Conservation (phyloP, 768 basidiomycete genomes). For the Brasilioporus rufonigricans region DNA sequence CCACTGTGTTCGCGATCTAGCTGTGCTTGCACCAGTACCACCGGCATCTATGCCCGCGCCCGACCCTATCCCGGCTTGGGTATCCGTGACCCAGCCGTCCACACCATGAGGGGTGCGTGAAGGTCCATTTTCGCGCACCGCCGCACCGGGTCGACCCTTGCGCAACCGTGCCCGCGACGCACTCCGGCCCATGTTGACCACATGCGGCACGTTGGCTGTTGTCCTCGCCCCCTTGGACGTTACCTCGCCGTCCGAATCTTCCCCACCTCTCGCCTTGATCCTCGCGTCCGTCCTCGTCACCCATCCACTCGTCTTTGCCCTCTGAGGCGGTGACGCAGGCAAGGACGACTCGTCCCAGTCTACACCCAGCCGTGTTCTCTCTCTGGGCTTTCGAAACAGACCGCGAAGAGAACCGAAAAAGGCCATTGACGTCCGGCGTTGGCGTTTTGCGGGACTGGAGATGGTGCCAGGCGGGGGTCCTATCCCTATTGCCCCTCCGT, state of each 20-base stretch:
- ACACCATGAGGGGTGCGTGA: not conserved
- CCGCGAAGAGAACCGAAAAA: conserved; percentile 29
- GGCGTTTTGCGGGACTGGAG: conserved; percentile 8
- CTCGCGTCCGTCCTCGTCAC: conserved; percentile 30
- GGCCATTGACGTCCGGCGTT: conserved; percentile 19
- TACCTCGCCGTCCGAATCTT: conserved; percentile 21
- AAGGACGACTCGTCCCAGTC: conserved; percentile 18
- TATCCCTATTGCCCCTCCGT: not conserved
- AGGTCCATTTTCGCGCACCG: not conserved
- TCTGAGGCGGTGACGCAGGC: not conserved
- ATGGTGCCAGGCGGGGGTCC: not conserved
- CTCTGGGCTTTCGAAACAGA: conserved; percentile 25
- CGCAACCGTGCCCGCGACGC: conserved; percentile 7
- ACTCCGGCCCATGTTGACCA: not conserved
- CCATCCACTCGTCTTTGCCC: conserved; percentile 13
- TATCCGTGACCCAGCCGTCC: conserved; percentile 24
- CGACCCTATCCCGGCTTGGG: not conserved
- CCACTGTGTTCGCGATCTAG: conserved; percentile 1
- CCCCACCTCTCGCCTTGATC: conserved; percentile 1
- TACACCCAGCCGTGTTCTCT: not conserved
- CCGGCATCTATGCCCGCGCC: not conserved
- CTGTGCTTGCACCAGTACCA: not conserved
- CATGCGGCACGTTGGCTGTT: not conserved
- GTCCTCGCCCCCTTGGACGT: not conserved
- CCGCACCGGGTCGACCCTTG: conserved; percentile 14